phyloP scores from a whole-genome alignment of 345 rosid species.

The Isatis tinctoria region DNA sequence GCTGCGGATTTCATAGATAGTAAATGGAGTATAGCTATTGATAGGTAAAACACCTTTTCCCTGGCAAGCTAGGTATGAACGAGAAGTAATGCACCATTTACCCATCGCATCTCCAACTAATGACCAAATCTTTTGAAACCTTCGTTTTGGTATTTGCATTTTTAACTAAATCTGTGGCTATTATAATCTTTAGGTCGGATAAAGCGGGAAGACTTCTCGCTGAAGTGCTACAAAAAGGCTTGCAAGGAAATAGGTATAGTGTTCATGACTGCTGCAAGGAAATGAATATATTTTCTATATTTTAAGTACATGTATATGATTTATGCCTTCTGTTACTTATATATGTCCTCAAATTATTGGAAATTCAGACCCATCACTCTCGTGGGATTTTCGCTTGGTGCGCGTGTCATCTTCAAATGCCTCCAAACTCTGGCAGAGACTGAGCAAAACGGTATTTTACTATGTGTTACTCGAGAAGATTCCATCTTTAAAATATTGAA shows the following conservation, averaged over 20 bases:
- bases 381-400: slow-evolving; percentile 90
- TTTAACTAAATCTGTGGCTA: background rate
- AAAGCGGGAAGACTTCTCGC: slow-evolving; percentile 92
- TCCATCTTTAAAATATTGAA: background rate
- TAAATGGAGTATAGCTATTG: slow-evolving; percentile 82
- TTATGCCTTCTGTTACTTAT: background rate
- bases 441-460: slow-evolving; percentile 59
- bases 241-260: slow-evolving; percentile 87
- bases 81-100: background rate
- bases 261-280: background rate
- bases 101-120: background rate
- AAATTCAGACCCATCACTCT: slow-evolving; percentile 89
- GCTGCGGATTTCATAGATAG: slow-evolving; percentile 95
- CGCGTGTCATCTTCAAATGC: slow-evolving; percentile 87
- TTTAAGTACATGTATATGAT: background rate
- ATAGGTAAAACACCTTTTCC: slow-evolving; percentile 57
- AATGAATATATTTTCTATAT: background rate
- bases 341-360: slow-evolving; percentile 32
- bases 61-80: background rate
- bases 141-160: background rate
- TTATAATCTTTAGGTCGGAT: slow-evolving; percentile 54
- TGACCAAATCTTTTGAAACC: background rate
- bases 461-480: background rate
- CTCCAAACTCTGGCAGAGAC: slow-evolving; percentile 77
- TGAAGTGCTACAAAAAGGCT: slow-evolving; percentile 78